Percentiles rank a stretch among this genome's conserved stretches.
These are phyloP conservation scores for Mycosphaerelloides madeirae DNA, from an alignment of 2,329 filamentous ascomycete species.

Conservation along the genomic window DNA sequence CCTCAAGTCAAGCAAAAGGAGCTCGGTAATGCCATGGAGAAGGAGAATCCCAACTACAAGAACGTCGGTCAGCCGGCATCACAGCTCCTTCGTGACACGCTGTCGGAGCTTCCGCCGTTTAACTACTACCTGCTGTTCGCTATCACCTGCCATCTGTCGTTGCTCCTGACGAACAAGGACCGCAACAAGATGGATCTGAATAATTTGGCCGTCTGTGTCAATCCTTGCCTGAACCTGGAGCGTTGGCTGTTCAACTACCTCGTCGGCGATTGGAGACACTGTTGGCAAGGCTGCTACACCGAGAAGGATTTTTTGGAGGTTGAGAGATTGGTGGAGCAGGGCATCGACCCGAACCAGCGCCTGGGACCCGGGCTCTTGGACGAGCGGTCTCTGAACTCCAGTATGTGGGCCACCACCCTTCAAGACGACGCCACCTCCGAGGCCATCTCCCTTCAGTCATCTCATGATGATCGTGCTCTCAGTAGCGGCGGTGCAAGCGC, in stretches of 20 bases:
- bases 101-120: slow-evolving; percentile 90
- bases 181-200: slow-evolving; percentile 99
- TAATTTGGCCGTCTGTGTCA: slow-evolving; percentile 94
- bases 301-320: slow-evolving; percentile 55
- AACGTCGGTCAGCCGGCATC: slow-evolving; percentile 57
- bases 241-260: slow-evolving; percentile 92
- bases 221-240: slow-evolving; percentile 95
- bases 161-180: slow-evolving; percentile 83
- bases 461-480: slow-evolving; percentile 14
- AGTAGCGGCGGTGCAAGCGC: slow-evolving; percentile 18
- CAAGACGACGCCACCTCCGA: slow-evolving; percentile 10
- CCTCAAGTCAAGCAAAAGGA: slow-evolving; percentile 77
- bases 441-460: slow-evolving; percentile 5
- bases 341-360: slow-evolving; percentile 9
- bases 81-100: slow-evolving; percentile 80
- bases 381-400: slow-evolving; percentile 15
- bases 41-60: slow-evolving; percentile 73
- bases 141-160: slow-evolving; percentile 90
- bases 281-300: slow-evolving; percentile 93
- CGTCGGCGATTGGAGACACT: slow-evolving; percentile 91
- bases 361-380: slow-evolving; percentile 6
- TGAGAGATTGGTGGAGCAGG: slow-evolving; percentile 24
- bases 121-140: slow-evolving; percentile 98
- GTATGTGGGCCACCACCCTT: slow-evolving; percentile 12
- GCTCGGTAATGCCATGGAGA: slow-evolving; percentile 73